Evolutionary conservation across 163 green algal species (phyloP), one percentile per base, ranked within the genome.

Genomic region (Chlorella variabilis): DNA sequence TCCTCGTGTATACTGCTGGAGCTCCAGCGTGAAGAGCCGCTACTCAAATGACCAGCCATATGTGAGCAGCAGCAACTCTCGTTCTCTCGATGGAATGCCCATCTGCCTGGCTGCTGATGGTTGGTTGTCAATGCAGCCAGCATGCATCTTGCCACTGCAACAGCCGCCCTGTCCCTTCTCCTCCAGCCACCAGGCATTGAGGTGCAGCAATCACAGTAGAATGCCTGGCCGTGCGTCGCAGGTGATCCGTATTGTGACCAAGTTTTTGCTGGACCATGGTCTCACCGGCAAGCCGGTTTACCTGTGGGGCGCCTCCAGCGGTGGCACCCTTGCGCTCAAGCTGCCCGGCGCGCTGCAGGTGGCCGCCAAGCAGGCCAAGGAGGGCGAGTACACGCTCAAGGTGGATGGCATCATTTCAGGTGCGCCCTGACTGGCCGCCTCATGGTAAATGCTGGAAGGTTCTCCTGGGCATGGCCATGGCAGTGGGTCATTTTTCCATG

Each of bases 251-350:
- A 69, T 41, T 8, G 38, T 80, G 33, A 49, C 34, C 54, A 56
- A 58, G 13, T 80, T 80, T 33, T 5, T 80, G 27, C 0, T 58
- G 15, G 62, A 51, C n/a, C 42, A 80, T 41, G 42, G 29, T 7
- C 56, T 80, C 3, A 56, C 56, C 3, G n/a, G 34, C 73, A 54
- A 59, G 27, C 73, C 73, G 2, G 29, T 80, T 36, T 71, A 45
- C 56, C 56, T 80, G 33, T 80, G 73, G 73, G 73, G 73, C 4
- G 73, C 73, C 27, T 80, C 73, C 73, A 58, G 33, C 27, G 73
- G 73, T 38, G 73, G 73, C 73, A 80, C 73, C 13, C 73, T 80
- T 3, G 73, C 73, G 6, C 73, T 80, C 54, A 80, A 80, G 73
- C 42, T 70, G 56, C 62, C 62, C 11, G 73, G 29, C 36, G 42